Conservation (phyloP, 805 yeast species). For the Zygoascus ofunaensis region DNA sequence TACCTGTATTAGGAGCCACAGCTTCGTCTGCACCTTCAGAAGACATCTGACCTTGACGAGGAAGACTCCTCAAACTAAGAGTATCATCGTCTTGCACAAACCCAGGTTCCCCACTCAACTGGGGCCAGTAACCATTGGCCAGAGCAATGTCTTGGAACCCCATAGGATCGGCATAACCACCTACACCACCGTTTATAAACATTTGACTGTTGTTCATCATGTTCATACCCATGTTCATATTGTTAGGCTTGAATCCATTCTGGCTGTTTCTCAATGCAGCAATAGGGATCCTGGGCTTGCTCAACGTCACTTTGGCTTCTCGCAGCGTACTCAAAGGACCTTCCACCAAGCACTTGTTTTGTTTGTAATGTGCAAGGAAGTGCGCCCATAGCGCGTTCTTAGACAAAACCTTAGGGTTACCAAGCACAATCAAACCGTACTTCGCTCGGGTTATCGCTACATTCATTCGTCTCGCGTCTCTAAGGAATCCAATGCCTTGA, state of each 20-base stretch:
- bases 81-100: not conserved
- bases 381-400: constrained; percentile 70
- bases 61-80: not conserved
- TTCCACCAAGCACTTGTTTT: constrained; percentile 80
- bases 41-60: not conserved
- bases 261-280: not conserved
- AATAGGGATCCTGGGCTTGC: constrained; percentile 13
- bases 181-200: not conserved
- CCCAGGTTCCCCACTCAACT: not conserved
- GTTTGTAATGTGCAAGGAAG: constrained; percentile 67
- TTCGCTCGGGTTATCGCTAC: constrained; percentile 86
- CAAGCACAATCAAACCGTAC: constrained; percentile 70
- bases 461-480: constrained; percentile 77
- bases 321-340: constrained; percentile 78
- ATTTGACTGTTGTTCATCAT: not conserved
- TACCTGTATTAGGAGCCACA: too few relatives aligned
- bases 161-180: not conserved
- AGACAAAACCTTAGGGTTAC: constrained; percentile 73
- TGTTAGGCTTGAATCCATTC: too few relatives aligned
- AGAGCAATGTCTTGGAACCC: not conserved
- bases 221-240: too few relatives aligned
- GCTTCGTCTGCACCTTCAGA: not conserved
- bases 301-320: constrained; percentile 36
- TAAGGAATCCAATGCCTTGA: constrained; percentile 70
- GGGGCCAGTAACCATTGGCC: not conserved